A percentile compares a stretch with the other conserved stretches of the same genome.
Evolutionary conservation across 495 filamentous ascomycete species (phyloP).

Genomic region (Hyaloscypha hepaticicola): DNA sequence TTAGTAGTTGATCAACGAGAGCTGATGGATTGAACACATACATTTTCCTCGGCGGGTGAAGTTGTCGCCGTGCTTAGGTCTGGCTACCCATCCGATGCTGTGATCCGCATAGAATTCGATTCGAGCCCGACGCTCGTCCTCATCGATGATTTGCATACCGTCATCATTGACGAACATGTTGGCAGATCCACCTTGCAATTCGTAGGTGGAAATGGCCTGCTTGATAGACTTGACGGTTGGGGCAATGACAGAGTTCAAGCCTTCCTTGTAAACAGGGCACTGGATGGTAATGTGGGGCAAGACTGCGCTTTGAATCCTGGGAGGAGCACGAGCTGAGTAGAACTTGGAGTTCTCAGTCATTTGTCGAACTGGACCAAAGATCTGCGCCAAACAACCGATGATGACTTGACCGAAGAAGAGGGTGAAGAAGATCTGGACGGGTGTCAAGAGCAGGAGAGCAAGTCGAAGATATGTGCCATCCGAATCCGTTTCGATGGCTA

Average conservation of each 20-base stretch:
- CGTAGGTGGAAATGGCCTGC: slow-evolving; percentile 73
- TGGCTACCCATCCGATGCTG: slow-evolving; percentile 78
- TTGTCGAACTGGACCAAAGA: slow-evolving; percentile 70
- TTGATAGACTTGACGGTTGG: slow-evolving; percentile 71
- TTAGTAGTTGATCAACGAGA: too few relatives aligned
- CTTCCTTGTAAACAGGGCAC: slow-evolving; percentile 74
- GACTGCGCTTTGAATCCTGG: slow-evolving; percentile 48
- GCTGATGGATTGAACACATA: too few relatives aligned
- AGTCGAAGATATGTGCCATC: slow-evolving; percentile 61
- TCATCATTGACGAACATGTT: slow-evolving; percentile 84
- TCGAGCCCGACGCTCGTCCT: slow-evolving; percentile 63
- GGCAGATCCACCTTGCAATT: slow-evolving; percentile 75
- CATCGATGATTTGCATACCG: slow-evolving; percentile 66
- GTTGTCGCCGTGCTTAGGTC: slow-evolving; percentile 64
- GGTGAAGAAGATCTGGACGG: slow-evolving; percentile 77
- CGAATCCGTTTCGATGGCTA: slow-evolving; percentile 65
- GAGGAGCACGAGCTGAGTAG: slow-evolving; percentile 67
- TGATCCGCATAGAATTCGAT: slow-evolving; percentile 70
- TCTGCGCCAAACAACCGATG: slow-evolving; percentile 70
- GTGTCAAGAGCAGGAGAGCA: slow-evolving; percentile 59
- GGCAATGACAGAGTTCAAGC: slow-evolving; percentile 60
- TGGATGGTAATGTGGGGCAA: slow-evolving; percentile 72
- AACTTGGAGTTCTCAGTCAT: slow-evolving; percentile 74
- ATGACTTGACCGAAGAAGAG: slow-evolving; percentile 76
- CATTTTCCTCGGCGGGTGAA: slow-evolving; percentile 59